Evolutionary conservation across 108 stramenopile genomes (phyloP), one percentile per base, ranked within the genome.

Genomic region (Skeletonema grethae): DNA sequence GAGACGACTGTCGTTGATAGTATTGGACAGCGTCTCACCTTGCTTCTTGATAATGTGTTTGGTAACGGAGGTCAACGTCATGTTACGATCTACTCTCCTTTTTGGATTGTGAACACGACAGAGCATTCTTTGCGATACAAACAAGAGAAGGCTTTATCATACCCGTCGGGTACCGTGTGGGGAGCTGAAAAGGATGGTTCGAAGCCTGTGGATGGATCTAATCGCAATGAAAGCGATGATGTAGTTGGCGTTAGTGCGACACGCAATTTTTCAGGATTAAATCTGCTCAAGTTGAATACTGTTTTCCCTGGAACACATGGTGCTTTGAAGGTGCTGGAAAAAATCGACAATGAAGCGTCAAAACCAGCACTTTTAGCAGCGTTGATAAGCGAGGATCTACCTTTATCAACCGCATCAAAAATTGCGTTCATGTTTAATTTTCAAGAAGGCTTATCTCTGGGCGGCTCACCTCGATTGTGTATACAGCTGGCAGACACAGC

Each of bases 351-450:
- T 64, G 62, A 34, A 60, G 74, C 41, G 53, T 82, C 25, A 34
- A 41, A 67, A 25, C 77, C 81, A 57, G 77, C 67, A 3, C 67
- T 79, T 11, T n/a, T 90, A 15, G 74, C 86, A 43, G 45, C 65
- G 13, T 75, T 90, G 60, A 73, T 89, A 15, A 82, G 91, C 13
- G 75, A 88, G 41, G 90, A 95, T 48, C 57, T 98, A 31, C 77
- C 88, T 8, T 74, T 97, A 11, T 70, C 86, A 11, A 82, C 90
- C 39, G 63, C 97, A 34, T 76, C 86, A 57, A 66, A 73, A 7
- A 61, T 93, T 24, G 93, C 97, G 22, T 97, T 93, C 65, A 97
- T 98, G 97, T 98, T 98, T 77, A 98, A 97, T 66, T 98, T 95
- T 73, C 75, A 85, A 67, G 96, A 97, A 28, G 79, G 82, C 8